Conservation (phyloP, 257 asterid genomes). For the Catharanthus roseus region DNA sequence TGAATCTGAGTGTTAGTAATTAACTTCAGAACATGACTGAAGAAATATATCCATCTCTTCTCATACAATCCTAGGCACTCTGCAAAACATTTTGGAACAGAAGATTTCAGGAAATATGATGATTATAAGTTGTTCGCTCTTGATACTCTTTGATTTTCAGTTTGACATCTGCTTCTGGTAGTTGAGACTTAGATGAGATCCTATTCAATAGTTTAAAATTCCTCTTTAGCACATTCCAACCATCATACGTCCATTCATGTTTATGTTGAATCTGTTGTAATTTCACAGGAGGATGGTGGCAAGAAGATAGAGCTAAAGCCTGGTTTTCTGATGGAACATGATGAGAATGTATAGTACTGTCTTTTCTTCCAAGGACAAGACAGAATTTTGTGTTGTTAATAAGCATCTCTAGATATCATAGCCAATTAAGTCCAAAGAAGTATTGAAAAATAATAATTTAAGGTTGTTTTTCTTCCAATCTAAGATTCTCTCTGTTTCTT, state of each 20-base stretch:
- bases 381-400: conserved; percentile 2
- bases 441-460: neutral
- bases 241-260: neutral
- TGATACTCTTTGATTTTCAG: neutral
- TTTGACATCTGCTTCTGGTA: neutral
- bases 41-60: neutral
- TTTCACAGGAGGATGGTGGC: conserved; percentile 72
- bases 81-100: neutral
- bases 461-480: neutral
- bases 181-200: neutral
- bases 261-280: conserved; percentile 7
- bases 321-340: conserved; percentile 95
- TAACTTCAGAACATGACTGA: neutral
- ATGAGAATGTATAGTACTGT: conserved; percentile 54
- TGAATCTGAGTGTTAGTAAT: neutral
- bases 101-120: neutral
- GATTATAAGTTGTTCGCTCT: neutral
- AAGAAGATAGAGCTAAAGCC: conserved; percentile 93
- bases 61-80: neutral
- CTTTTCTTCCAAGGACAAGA: conserved; percentile 15
- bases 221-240: neutral
- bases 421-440: neutral
- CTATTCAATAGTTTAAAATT: neutral
- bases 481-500: conserved; percentile 10
- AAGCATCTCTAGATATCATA: neutral